phyloP scores from a whole-genome alignment of 805 yeast genomes.

The Tetrapisispora namnaoensis region DNA sequence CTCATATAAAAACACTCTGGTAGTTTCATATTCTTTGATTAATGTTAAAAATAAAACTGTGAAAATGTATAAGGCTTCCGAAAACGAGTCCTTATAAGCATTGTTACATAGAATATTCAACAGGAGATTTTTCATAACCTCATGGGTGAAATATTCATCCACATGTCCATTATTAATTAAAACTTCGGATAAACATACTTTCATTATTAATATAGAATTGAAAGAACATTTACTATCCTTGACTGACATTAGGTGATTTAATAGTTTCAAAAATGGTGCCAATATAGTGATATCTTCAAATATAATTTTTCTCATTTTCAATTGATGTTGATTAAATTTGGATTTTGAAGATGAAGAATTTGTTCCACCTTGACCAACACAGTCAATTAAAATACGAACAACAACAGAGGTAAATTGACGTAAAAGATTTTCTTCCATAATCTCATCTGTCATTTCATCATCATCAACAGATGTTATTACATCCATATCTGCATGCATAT shows the following conservation, averaged over 20 bases:
- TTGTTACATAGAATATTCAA: slow-evolving; percentile 59
- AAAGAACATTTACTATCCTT: slow-evolving; percentile 89
- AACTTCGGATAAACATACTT: slow-evolving; percentile 62
- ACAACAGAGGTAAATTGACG: slow-evolving; percentile 90
- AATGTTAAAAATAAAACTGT: slow-evolving; percentile 70
- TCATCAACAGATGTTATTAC: slow-evolving; percentile 56
- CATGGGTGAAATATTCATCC: slow-evolving; percentile 44
- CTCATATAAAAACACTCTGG: slow-evolving; percentile 43
- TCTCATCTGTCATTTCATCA: slow-evolving; percentile 85
- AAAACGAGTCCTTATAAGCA: slow-evolving; percentile 75
- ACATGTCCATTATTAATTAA: slow-evolving; percentile 64
- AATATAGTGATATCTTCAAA: slow-evolving; percentile 54
- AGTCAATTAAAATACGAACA: slow-evolving; percentile 75
- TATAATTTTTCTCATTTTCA: slow-evolving; percentile 56
- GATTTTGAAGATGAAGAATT: slow-evolving; percentile 25
- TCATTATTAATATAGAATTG: slow-evolving; percentile 73
- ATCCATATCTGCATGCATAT: slow-evolving; percentile 31
- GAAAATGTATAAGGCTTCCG: slow-evolving; percentile 84
- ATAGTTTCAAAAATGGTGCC: slow-evolving; percentile 66
- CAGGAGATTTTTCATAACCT: slow-evolving; percentile 60
- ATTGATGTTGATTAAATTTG: slow-evolving; percentile 44
- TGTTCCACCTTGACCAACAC: slow-evolving; percentile 68
- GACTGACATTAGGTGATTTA: slow-evolving; percentile 68
- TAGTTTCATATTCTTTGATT: slow-evolving; percentile 62
- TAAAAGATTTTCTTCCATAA: slow-evolving; percentile 93